Evolutionary conservation across 257 asterid species (phyloP).

Genomic region (Voacanga thouarsii): DNA sequence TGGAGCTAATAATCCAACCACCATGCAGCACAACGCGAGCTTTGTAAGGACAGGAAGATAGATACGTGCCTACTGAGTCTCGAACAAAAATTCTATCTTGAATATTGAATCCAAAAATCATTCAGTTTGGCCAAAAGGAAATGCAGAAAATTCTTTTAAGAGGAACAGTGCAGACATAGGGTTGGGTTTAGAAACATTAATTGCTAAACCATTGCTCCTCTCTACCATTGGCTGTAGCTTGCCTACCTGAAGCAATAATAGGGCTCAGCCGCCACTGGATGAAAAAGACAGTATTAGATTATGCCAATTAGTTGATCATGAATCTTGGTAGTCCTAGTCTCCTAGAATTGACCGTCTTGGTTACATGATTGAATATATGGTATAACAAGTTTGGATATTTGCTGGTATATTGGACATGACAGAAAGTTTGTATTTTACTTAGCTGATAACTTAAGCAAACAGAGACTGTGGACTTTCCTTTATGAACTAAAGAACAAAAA

Average conservation of each 20-base stretch:
- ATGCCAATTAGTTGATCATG: background rate
- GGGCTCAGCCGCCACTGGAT: background rate
- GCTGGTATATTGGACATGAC: background rate
- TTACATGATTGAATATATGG: background rate
- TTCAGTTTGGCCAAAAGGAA: conserved; percentile 8
- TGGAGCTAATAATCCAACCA: conserved; percentile 1
- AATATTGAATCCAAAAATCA: too few species aligned
- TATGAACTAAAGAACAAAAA: background rate
- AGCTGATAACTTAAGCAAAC: background rate
- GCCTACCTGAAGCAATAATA: background rate
- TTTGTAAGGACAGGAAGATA: too few species aligned
- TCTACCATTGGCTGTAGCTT: background rate
- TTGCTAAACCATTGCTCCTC: background rate
- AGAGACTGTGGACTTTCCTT: too few species aligned
- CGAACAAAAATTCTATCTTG: too few species aligned
- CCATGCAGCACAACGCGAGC: background rate
- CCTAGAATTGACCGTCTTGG: background rate
- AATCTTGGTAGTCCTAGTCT: background rate
- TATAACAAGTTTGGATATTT: background rate
- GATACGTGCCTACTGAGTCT: too few species aligned
- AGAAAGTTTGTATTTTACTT: background rate
- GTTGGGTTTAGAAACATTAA: conserved; percentile 5
- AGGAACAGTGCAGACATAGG: background rate
- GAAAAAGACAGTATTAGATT: background rate
- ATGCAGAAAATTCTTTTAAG: background rate